Evolutionary conservation across 2,329 filamentous ascomycete species (phyloP), one percentile per base, ranked within the genome.

Genomic region (Botrytis paeoniae): DNA sequence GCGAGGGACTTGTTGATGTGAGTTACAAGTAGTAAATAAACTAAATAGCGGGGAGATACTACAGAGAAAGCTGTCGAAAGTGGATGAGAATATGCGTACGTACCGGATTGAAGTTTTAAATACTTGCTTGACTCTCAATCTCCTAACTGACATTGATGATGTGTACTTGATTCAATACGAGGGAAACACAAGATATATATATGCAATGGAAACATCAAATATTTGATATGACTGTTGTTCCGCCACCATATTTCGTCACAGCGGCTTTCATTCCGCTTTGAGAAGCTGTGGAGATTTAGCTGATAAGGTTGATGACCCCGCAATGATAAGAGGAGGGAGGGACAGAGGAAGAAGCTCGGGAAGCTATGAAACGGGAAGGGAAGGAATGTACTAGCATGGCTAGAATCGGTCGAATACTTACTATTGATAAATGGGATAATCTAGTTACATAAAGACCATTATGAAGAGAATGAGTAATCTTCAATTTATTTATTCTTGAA

Each of bases 291-390:
- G 32, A 14, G 64, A 37, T n/a, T 41, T 51, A 20, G 32, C 3
- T 51, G 63, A 66, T 66, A 66, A 51, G 63, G 20, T 20, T 51
- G 43, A 66, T 65, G 32, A 66, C 63, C 43, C 63, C 63, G 63
- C 63, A n/a, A 9, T 29, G 63, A 65, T 65, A 65, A 48, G 43
- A 29, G 16, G n/a, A 43, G 39, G 39, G n/a, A 48, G 20, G 20
- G 6, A 48, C 20, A 1, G 41, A 57, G 29, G 43, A 29, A 29
- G 29, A 48, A 48, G 43, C 29, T 48, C 29, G 63, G 39, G 63
- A 65, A 65, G 43, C 29, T 48, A 10, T 8, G 12, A 20, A 22
- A 8, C 29, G n/a, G 62, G 62, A 25, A 65, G 3, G 9, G 20
- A 62, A n/a, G 60, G 60, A 25, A 63, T 6, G 16, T 63, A 39